These are phyloP conservation scores for Podospora australis DNA, from an alignment of 495 filamentous ascomycete genomes.

Conservation along the genomic window DNA sequence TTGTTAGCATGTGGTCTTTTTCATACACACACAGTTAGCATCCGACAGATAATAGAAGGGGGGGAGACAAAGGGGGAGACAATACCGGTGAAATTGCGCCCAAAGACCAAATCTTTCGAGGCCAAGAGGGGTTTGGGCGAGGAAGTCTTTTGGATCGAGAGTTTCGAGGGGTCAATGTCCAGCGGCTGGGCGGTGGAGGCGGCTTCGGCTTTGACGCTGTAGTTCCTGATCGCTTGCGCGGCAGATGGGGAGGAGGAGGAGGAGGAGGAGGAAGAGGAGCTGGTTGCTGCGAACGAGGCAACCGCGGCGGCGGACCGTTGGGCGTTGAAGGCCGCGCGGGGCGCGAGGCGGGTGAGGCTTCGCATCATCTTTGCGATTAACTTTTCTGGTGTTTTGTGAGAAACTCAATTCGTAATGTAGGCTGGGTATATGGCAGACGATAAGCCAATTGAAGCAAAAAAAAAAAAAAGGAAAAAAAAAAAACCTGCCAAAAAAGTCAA, in stretches of 20 bases:
- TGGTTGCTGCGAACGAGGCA: conserved; percentile 22
- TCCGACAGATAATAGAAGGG: neutral
- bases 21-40: too few species aligned
- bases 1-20: conserved; percentile 89
- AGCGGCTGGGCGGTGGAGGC: conserved; percentile 42
- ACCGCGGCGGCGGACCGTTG: conserved; percentile 3
- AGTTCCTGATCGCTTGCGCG: conserved; percentile 35
- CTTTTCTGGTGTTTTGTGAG: too few species aligned
- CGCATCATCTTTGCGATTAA: conserved; percentile 23
- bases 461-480: neutral
- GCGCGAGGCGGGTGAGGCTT: conserved; percentile 19
- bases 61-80: neutral
- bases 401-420: neutral
- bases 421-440: neutral
- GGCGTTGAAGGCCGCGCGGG: conserved; percentile 9
- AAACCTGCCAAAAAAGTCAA: neutral
- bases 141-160: conserved; percentile 64
- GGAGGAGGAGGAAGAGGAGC: conserved; percentile 6
- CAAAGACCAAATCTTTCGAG: conserved; percentile 78
- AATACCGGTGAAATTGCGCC: conserved; percentile 77
- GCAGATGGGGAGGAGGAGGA: conserved; percentile 21
- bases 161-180: conserved; percentile 67
- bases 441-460: neutral
- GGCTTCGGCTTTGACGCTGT: conserved; percentile 54
- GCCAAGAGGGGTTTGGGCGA: conserved; percentile 68